Evolutionary conservation across 495 filamentous ascomycete species (phyloP).

Genomic region (Astrocystis sublimbata): DNA sequence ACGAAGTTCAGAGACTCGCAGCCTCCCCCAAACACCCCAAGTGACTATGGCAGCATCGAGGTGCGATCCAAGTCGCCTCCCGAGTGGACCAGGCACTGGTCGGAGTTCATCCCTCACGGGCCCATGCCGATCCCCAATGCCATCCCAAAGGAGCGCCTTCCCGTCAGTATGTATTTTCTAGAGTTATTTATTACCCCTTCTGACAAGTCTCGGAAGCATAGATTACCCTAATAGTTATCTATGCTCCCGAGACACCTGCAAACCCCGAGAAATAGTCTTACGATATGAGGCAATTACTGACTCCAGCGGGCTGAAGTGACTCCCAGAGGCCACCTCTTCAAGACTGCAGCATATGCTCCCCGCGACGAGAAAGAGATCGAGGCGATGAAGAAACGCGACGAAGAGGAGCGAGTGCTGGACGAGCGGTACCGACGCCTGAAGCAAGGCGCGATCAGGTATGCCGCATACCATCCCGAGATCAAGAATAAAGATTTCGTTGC

Average conservation of each 20-base stretch:
- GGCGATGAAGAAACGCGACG: not conserved
- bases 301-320: too few species aligned
- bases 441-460: not conserved
- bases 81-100: not conserved
- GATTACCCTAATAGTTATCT: too few species aligned
- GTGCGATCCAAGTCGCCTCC: not conserved
- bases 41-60: not conserved
- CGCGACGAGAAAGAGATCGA: not conserved
- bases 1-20: not conserved
- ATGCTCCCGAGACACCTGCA: too few species aligned
- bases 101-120: not conserved
- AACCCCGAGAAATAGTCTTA: too few species aligned
- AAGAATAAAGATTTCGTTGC: not conserved
- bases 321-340: not conserved
- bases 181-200: too few species aligned
- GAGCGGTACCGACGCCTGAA: not conserved
- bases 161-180: too few species aligned
- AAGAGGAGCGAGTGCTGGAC: not conserved
- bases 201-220: too few species aligned
- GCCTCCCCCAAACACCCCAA: not conserved
- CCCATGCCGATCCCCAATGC: constrained; percentile 13
- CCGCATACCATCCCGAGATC: not conserved
- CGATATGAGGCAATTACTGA: too few species aligned
- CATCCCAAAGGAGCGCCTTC: not conserved
- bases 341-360: constrained; percentile 1